A percentile compares a stretch with the other conserved stretches of the same genome.
Conservation (phyloP, 768 basidiomycete species). For the Phylloporus rhodoxanthus region DNA sequence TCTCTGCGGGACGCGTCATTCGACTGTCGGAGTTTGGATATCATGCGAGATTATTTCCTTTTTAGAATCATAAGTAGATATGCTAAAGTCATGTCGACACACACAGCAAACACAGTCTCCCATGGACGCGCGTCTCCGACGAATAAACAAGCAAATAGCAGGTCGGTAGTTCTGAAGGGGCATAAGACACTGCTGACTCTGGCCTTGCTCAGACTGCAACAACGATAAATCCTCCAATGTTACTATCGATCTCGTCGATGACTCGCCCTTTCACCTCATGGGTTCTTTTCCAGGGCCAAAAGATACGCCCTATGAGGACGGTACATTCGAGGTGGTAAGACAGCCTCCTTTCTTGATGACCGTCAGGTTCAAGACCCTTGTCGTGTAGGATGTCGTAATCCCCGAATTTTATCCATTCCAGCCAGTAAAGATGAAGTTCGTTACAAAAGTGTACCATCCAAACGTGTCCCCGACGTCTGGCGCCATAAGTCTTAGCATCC, state of each 20-base stretch:
- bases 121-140: constrained; percentile 87
- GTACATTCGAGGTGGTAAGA: constrained; percentile 84
- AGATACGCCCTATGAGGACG: constrained; percentile 90
- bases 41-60: not conserved
- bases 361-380: constrained; percentile 2
- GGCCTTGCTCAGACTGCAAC: constrained; percentile 67
- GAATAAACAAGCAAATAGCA: constrained; percentile 92
- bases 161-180: constrained; percentile 39
- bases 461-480: constrained; percentile 93
- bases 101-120: no score
- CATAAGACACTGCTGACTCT: constrained; percentile 7
- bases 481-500: constrained; percentile 88
- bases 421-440: constrained; percentile 97
- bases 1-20: constrained; percentile 26
- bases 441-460: constrained; percentile 94
- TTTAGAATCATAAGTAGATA: no score
- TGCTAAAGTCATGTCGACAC: no score
- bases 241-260: constrained; percentile 79
- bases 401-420: constrained; percentile 89
- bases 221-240: constrained; percentile 89
- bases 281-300: constrained; percentile 90
- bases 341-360: constrained; percentile 3
- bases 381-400: constrained; percentile 76
- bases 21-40: constrained; percentile 5
- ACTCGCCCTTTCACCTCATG: constrained; percentile 86